Percentiles rank a stretch among this genome's conserved stretches.
phyloP scores from a whole-genome alignment of 1,284 basidiomycete species.

The Trichosporon ovoides region DNA sequence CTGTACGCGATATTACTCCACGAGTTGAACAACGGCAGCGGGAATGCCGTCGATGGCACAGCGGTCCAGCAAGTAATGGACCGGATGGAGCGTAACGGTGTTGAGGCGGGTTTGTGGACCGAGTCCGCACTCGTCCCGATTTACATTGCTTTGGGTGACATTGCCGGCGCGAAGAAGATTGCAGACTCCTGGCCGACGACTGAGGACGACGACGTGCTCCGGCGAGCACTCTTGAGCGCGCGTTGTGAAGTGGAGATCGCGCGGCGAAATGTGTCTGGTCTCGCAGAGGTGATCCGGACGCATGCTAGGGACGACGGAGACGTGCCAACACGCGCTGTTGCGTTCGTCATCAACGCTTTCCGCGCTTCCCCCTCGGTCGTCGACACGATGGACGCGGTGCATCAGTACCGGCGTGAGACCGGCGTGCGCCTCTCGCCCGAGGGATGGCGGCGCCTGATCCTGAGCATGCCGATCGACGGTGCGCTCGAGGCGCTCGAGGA shows the following conservation, averaged over 20 bases:
- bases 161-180: slow-evolving; percentile 16
- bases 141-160: slow-evolving; percentile 16
- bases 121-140: slow-evolving; percentile 20
- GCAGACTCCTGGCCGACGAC: slow-evolving; percentile 5
- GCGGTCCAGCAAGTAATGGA: slow-evolving; percentile 6
- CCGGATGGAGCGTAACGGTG: slow-evolving; percentile 2
- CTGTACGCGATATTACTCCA: slow-evolving; percentile 11
- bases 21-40: background rate
- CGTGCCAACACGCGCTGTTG: background rate
- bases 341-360: slow-evolving; percentile 1
- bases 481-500: background rate
- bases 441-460: background rate
- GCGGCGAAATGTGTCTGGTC: slow-evolving; percentile 5
- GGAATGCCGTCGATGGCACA: background rate
- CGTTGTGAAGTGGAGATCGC: slow-evolving; percentile 17
- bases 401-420: background rate
- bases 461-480: background rate
- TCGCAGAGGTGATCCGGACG: slow-evolving; percentile 11
- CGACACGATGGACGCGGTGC: background rate
- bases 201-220: background rate
- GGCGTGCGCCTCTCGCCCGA: background rate
- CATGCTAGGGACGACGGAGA: background rate
- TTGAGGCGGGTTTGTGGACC: slow-evolving; percentile 12
- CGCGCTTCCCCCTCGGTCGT: background rate
- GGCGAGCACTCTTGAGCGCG: background rate